Evolutionary conservation across 495 filamentous ascomycete genomes (phyloP), one percentile per base, ranked within the genome.

Genomic region (Hypoxylon subgilvum): DNA sequence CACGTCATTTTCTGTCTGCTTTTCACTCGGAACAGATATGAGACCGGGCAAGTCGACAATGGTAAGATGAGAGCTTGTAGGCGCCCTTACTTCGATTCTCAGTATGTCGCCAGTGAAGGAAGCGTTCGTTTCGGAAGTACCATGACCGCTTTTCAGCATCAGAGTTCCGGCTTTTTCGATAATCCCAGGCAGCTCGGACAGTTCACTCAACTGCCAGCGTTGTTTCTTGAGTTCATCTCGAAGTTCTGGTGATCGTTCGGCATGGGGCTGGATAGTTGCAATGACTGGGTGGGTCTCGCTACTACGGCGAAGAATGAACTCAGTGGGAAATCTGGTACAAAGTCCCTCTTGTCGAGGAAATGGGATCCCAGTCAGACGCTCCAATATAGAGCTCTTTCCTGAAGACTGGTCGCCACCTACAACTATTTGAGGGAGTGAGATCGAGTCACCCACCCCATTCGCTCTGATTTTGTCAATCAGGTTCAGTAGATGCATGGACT

Each of bases 321-420:
- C 78, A 7, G 74, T 85, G 10, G 82, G 70, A 52, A 84, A 85
- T 39, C 77, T 63, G 2, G 82, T 85, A 12, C 31, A 34, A 0
- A 83, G 63, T 49, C 63, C 77, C 34, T 72, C 72, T 42, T 74
- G 76, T 0, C 53, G 61, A 0, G 82, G 80, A 57, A 88, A 87
- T 2, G 77, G 68, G 12, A 88, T 75, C 18, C 80, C 81, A 4
- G 82, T 83, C 10, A 89, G 79, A 5, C 81, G 84, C 50, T 88
- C 84, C 0, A 88, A 73, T 2, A 88, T 82, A 1, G 84, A 87
- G 65, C 82, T 85, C 53, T 86, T 86, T 2, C 83, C 84, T 23
- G 75, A 74, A 1, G 78, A 84, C 46, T 86, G 80, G 67, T 86
- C 79, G 1, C 85, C 84, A 53, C 79, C 85, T 2, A 88, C 83